Evolutionary conservation across 192 early-diverging fungal genomes (phyloP).

Genomic region (Rhizophagus prolifer): DNA sequence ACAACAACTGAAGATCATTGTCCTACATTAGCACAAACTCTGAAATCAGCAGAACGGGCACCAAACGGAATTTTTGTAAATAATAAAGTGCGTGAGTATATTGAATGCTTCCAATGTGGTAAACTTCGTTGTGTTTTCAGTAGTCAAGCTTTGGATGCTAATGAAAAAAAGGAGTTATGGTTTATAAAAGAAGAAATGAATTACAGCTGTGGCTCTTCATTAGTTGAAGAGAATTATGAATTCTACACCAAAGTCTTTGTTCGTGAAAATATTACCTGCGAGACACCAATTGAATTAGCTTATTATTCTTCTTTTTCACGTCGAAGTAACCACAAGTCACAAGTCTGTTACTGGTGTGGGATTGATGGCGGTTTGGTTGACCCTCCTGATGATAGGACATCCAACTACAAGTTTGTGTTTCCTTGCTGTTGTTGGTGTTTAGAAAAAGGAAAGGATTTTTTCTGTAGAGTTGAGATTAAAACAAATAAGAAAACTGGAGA

Average conservation of each 20-base stretch:
- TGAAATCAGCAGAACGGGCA: neutral
- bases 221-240: neutral
- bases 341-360: no score
- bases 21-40: neutral
- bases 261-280: neutral
- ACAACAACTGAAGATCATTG: neutral
- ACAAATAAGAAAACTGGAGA: no score
- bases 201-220: neutral
- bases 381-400: no score
- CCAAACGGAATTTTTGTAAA: neutral
- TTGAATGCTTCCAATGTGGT: neutral
- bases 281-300: neutral
- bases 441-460: no score
- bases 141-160: neutral
- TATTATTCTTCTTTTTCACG: neutral
- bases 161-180: neutral
- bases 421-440: no score
- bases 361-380: no score
- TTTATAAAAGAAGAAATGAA: neutral
- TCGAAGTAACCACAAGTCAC: no score
- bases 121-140: neutral
- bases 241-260: neutral
- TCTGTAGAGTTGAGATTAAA: no score
- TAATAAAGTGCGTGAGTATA: neutral
- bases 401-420: no score